Percentiles rank a stretch among this genome's conserved stretches.
These are phyloP conservation scores for Closterium sp. DNA, from an alignment of 139 green algal species.

Conservation along the genomic window DNA sequence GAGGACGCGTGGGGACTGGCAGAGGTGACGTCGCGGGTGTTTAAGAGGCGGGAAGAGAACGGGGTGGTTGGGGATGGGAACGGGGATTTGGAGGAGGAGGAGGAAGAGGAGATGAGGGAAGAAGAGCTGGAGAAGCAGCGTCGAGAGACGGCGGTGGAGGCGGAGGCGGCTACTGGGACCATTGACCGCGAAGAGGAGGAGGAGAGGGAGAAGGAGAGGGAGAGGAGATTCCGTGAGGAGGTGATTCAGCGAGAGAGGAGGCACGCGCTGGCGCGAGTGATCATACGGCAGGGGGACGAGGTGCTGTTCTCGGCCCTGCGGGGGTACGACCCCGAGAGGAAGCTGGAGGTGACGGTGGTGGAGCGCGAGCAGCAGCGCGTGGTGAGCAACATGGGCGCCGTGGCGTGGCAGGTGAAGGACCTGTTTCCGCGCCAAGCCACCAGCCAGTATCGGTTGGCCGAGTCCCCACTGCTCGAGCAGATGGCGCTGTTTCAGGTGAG, in stretches of 20 bases:
- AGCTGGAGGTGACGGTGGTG: background rate
- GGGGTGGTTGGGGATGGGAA: background rate
- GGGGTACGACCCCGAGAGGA: too few species aligned
- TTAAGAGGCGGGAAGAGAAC: background rate
- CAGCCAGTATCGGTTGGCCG: background rate
- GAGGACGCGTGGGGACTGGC: background rate
- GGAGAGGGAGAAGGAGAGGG: background rate
- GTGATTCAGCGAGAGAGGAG: background rate
- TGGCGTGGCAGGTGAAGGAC: background rate
- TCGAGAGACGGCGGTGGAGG: background rate
- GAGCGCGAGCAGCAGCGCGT: slow-evolving; percentile 1
- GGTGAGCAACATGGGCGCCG: background rate
- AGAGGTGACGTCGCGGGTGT: background rate
- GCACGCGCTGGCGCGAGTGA: too few species aligned
- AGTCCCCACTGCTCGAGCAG: slow-evolving; percentile 7
- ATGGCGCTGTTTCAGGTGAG: slow-evolving; percentile 18
- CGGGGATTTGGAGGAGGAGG: background rate
- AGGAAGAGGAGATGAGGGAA: background rate
- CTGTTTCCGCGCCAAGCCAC: slow-evolving; percentile 2
- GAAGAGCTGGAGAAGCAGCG: background rate
- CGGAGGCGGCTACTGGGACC: background rate
- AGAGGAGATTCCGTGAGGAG: background rate
- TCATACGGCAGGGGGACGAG: too few species aligned
- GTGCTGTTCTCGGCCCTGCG: too few species aligned
- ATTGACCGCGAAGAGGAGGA: too few species aligned